Evolutionary conservation across 192 early-diverging fungal genomes (phyloP).

Genomic region (Glomus cerebriforme): DNA sequence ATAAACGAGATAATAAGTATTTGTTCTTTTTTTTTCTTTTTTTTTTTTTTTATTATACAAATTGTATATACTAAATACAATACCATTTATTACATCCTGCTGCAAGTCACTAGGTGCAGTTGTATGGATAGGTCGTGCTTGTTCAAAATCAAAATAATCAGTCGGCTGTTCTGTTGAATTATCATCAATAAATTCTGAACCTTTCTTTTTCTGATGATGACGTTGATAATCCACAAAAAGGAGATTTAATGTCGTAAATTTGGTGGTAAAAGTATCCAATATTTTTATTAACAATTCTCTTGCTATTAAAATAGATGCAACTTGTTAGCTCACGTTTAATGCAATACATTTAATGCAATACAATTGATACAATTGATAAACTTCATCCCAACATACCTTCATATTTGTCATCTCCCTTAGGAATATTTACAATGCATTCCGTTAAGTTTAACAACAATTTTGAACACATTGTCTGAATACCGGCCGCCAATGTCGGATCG

Average conservation of each 20-base stretch:
- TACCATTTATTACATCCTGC: constrained; percentile 77
- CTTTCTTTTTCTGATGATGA: constrained; percentile 58
- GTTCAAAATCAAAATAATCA: constrained; percentile 63
- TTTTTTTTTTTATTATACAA: no score
- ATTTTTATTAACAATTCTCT: constrained; percentile 77
- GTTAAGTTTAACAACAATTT: constrained; percentile 91
- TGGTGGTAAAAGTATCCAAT: constrained; percentile 80
- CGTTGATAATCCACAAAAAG: constrained; percentile 63
- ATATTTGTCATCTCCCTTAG: constrained; percentile 54
- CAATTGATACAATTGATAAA: background rate
- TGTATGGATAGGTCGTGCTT: constrained; percentile 56
- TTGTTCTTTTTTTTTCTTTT: background rate
- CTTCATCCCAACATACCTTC: constrained; percentile 42
- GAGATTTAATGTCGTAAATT: constrained; percentile 70
- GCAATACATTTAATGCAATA: no score
- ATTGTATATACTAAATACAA: background rate
- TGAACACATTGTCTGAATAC: constrained; percentile 96
- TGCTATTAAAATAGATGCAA: background rate
- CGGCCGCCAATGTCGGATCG: constrained; percentile 85
- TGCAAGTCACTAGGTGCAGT: constrained; percentile 40
- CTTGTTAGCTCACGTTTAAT: background rate
- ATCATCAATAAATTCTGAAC: constrained; percentile 24
- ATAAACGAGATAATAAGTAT: background rate
- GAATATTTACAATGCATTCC: constrained; percentile 78
- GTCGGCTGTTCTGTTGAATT: constrained; percentile 10